Evolutionary conservation across 306 rosid genomes (phyloP).

Genomic region (Quercus suber): DNA sequence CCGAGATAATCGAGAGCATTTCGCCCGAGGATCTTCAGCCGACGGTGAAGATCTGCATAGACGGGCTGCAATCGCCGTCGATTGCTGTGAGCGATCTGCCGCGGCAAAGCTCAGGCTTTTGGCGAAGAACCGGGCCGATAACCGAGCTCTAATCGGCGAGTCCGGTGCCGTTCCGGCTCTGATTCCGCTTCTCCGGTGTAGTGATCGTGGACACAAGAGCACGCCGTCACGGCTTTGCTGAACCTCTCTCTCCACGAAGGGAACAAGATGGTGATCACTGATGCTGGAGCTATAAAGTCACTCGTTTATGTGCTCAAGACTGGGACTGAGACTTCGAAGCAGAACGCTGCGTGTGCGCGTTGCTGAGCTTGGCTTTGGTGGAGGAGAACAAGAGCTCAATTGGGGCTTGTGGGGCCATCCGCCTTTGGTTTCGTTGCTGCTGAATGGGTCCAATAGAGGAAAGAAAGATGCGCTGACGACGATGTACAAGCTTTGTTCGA

Average conservation of each 20-base stretch:
- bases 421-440: conserved; percentile 66
- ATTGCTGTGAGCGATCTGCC: conserved; percentile 80
- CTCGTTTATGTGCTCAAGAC: conserved; percentile 85
- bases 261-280: conserved; percentile 65
- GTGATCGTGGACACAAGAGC: conserved; percentile 93
- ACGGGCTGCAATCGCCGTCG: conserved; percentile 71
- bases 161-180: conserved; percentile 87
- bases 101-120: conserved; percentile 87
- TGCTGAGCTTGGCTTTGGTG: conserved; percentile 70
- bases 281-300: conserved; percentile 82
- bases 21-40: conserved; percentile 99
- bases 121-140: conserved; percentile 91
- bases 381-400: conserved; percentile 86
- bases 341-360: conserved; percentile 96
- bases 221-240: conserved; percentile 80
- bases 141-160: conserved; percentile 77
- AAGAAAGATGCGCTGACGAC: conserved; percentile 90
- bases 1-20: conserved; percentile 92
- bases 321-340: conserved; percentile 86
- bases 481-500: conserved; percentile 80
- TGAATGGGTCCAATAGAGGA: conserved; percentile 74
- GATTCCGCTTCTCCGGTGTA: conserved; percentile 87
- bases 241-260: conserved; percentile 82
- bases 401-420: conserved; percentile 89
- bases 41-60: conserved; percentile 90